Evolutionary conservation across 306 rosid genomes (phyloP), one percentile per base, ranked within the genome.

Genomic region (Sophora flavescens): DNA sequence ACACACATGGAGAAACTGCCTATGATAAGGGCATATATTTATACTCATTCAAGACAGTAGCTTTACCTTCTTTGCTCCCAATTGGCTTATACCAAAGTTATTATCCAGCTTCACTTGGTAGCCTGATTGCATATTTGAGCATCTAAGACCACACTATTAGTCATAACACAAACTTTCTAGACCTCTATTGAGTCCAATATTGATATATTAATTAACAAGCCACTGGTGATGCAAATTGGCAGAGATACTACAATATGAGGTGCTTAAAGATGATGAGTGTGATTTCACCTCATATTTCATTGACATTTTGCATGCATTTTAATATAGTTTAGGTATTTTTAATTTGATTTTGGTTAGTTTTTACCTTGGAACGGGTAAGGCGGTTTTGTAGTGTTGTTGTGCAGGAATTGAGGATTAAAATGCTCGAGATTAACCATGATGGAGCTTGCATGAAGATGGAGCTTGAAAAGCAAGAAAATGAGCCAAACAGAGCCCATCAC

Each of bases 101-200:
- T 58, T 33, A 68, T 68, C 53, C 50, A 67, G 42, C 60, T 35
- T 68, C 44, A 51, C 14, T 17, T 26, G 60, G 60, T 68, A 30
- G 70, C 39, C 53, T 50, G 67, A 68, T 67, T 67, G 51, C 9
- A 73, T 22, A 32, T 41, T 14, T 16, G 66, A 58, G 56, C 63
- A 50, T 62, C 63, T 67, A 69, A 15, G 58, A 61, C 54, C 73
- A 61, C 35, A 52, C 17, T 50, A 39, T 8, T 39, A 41, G 10
- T 53, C 72, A 45, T 17, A 17, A 38, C 62, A 54, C 22, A 22
- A 28, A 9, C 51, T 63, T 77, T 48, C 26, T 32, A 65, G n/a
- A 58, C 71, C 42, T 66, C 63, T 62, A 58, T 66, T 64, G 62
- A 22, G 45, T 18, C 39, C 22, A 78, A 50, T 41, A 52, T 41